Conservation (phyloP, 768 basidiomycete genomes). For the Lactarius hengduanensis region DNA sequence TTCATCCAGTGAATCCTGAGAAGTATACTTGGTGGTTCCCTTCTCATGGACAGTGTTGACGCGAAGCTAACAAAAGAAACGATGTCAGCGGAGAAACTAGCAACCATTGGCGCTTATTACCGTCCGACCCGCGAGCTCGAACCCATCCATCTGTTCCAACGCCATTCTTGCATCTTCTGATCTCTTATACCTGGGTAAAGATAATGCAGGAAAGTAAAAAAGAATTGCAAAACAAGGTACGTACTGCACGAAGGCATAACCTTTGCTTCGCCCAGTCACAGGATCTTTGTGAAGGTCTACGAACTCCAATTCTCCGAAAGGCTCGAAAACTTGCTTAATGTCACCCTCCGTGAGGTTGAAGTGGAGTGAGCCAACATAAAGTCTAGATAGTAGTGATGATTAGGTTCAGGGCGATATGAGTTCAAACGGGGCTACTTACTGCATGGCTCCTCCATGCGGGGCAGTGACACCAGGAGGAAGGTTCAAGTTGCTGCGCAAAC, state of each 20-base stretch:
- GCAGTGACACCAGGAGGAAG: conserved; percentile 82
- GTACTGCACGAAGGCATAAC: conserved; percentile 97
- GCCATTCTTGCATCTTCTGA: conserved; percentile 96
- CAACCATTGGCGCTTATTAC: conserved; percentile 44
- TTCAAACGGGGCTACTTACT: conserved; percentile 51
- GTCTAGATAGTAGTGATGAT: conserved; percentile 44
- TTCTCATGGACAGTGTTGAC: conserved; percentile 94
- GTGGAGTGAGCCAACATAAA: conserved; percentile 96
- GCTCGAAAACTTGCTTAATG: conserved; percentile 98
- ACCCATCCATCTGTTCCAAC: conserved; percentile 98
- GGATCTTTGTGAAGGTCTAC: conserved; percentile 97
- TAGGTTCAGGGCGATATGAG: conserved; percentile 25
- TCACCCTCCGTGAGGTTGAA: conserved; percentile 97
- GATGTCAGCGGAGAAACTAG: conserved; percentile 28
- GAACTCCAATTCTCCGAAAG: conserved; percentile 97
- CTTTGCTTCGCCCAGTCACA: conserved; percentile 93
- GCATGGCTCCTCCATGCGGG: conserved; percentile 69
- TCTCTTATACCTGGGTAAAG: conserved; percentile 67
- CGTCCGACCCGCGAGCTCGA: conserved; percentile 93
- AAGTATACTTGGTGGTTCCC: conserved; percentile 71
- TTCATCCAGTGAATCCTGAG: conserved; percentile 84
- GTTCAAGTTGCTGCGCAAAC: conserved; percentile 60
- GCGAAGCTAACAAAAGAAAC: conserved; percentile 53
- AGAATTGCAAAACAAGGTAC: conserved; percentile 31
- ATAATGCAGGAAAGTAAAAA: background rate